Evolutionary conservation across 495 filamentous ascomycete species (phyloP).

Genomic region (Lindgomyces ingoldianus): DNA sequence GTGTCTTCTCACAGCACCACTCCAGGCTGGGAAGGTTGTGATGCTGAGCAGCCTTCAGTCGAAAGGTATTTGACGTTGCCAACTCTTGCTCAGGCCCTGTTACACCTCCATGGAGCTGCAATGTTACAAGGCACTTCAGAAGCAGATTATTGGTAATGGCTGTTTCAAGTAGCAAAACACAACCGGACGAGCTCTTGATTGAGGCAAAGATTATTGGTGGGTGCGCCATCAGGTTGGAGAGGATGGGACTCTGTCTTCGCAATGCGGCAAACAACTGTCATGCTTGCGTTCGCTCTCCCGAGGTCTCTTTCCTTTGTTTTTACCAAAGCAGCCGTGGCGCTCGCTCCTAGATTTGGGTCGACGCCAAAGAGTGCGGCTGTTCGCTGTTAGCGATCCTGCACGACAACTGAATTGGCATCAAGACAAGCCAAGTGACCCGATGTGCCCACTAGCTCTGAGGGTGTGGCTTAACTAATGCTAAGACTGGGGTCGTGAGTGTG

Average conservation of each 20-base stretch:
- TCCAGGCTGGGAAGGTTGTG: neutral
- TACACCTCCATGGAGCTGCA: neutral
- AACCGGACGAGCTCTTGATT: neutral
- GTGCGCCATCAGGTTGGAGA: neutral
- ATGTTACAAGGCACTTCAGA: neutral
- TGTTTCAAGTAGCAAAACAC: neutral
- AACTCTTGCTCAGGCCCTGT: neutral
- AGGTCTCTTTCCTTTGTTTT: neutral
- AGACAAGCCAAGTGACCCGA: neutral
- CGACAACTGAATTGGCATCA: neutral
- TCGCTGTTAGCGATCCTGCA: neutral
- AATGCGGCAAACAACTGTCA: neutral
- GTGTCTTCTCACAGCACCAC: constrained; percentile 9
- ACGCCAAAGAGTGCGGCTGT: neutral
- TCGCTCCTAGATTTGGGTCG: neutral
- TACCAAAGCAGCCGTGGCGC: neutral
- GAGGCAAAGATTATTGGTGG: neutral
- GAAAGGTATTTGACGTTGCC: neutral
- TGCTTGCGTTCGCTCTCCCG: neutral
- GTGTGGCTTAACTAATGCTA: neutral
- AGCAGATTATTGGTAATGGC: neutral
- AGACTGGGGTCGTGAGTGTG: neutral
- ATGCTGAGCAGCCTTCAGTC: neutral
- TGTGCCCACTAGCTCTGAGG: neutral
- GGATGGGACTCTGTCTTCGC: neutral